Percentiles rank a stretch among this genome's conserved stretches.
Evolutionary conservation across 352 stramenopile species (phyloP).

Genomic region (Pythium myriotylum): DNA sequence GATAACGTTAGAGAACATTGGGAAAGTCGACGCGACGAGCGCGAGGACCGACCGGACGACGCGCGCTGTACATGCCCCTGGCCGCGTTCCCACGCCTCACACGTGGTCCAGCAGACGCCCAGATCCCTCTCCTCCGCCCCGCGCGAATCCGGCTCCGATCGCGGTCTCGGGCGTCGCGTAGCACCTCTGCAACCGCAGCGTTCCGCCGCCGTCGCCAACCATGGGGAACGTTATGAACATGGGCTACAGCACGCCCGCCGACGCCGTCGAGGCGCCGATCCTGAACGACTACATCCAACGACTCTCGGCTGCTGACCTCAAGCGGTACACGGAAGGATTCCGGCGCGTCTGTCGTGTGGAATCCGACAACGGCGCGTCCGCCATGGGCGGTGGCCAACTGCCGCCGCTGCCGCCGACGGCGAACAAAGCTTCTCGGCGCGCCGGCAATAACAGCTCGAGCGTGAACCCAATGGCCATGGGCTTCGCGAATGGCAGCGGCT

Average conservation of each 20-base stretch:
- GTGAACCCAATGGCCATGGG: constrained; percentile 10
- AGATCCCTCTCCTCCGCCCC: background rate
- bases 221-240: constrained; percentile 81
- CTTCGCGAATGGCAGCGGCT: background rate
- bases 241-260: constrained; percentile 32
- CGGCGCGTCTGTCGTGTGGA: constrained; percentile 71
- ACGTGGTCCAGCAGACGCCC: background rate
- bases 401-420: constrained; percentile 22
- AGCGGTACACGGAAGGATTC: constrained; percentile 74
- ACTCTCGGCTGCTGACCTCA: constrained; percentile 57
- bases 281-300: constrained; percentile 58
- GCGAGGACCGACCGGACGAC: background rate
- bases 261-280: constrained; percentile 5
- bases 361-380: constrained; percentile 2
- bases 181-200: background rate
- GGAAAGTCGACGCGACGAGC: background rate
- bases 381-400: constrained; percentile 16
- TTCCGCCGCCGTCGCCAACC: background rate
- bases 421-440: constrained; percentile 25
- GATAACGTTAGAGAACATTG: constrained; percentile 11
- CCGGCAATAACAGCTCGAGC: constrained; percentile 17
- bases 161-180: background rate
- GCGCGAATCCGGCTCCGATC: background rate
- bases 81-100: background rate
- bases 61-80: constrained; percentile 10